Conservation (phyloP, 306 rosid genomes). For the Dalbergia cultrata region DNA sequence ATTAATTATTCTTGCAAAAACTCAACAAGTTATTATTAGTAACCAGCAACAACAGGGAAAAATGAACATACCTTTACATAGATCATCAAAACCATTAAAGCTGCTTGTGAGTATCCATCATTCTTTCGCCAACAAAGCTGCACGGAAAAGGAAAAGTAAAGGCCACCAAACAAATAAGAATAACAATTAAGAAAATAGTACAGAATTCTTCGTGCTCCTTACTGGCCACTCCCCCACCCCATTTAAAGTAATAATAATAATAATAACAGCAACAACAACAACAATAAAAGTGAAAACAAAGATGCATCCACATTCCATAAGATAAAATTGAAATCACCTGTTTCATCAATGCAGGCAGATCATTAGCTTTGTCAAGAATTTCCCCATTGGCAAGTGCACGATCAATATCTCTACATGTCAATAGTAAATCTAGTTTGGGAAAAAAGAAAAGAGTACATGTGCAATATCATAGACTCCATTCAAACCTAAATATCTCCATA, state of each 20-base stretch:
- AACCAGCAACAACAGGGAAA: slow-evolving; percentile 17
- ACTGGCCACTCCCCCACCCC: not conserved
- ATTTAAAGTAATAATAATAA: too few relatives aligned
- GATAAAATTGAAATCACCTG: slow-evolving; percentile 61
- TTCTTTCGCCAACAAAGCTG: slow-evolving; percentile 64
- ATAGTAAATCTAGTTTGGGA: slow-evolving; percentile 37
- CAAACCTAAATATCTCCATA: slow-evolving; percentile 9
- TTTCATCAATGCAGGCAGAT: slow-evolving; percentile 65
- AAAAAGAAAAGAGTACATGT: slow-evolving; percentile 28
- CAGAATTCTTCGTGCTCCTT: not conserved
- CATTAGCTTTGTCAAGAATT: slow-evolving; percentile 51
- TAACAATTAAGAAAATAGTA: slow-evolving; percentile 13
- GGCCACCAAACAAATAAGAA: not conserved
- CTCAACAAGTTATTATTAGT: not conserved
- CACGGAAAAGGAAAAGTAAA: slow-evolving; percentile 33
- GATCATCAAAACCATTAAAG: slow-evolving; percentile 78
- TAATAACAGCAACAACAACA: too few relatives aligned
- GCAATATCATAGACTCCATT: slow-evolving; percentile 1
- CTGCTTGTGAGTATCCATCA: slow-evolving; percentile 52
- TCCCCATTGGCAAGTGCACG: slow-evolving; percentile 71
- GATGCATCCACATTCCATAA: slow-evolving; percentile 8
- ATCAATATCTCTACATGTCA: slow-evolving; percentile 78
- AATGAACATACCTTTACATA: slow-evolving; percentile 69
- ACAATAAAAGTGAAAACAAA: not conserved
- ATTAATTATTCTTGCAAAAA: slow-evolving; percentile 12